Percentiles rank a stretch among this genome's conserved stretches.
Conservation (phyloP, 768 basidiomycete genomes). For the Termitomyces sp. region DNA sequence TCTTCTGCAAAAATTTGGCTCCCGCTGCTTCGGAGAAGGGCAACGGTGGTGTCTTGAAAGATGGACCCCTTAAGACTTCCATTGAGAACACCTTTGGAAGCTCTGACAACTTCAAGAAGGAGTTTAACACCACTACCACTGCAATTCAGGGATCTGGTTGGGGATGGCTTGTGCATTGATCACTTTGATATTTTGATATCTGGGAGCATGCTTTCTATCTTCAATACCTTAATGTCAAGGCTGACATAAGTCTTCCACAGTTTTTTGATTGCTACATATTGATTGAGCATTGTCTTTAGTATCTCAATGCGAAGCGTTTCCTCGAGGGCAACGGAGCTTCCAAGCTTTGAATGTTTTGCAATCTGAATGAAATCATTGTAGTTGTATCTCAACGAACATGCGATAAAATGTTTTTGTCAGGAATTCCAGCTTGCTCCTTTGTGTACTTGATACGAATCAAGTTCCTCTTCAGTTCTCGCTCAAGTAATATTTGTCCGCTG, state of each 20-base stretch:
- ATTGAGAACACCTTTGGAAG: too few species aligned
- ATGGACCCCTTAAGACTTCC: too few species aligned
- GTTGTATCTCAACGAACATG: not conserved
- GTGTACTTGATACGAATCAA: not conserved
- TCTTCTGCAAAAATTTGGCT: constrained; percentile 95
- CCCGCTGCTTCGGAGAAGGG: constrained; percentile 57
- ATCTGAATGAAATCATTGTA: too few species aligned
- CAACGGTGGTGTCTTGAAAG: constrained; percentile 54
- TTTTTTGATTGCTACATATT: not conserved
- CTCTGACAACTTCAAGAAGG: too few species aligned
- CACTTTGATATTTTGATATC: constrained; percentile 54
- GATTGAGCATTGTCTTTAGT: constrained; percentile 39
- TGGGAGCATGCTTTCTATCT: constrained; percentile 98
- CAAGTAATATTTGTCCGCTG: not conserved
- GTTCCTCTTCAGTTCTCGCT: too few species aligned
- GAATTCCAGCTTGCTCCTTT: not conserved
- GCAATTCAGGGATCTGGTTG: too few species aligned
- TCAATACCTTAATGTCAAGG: constrained; percentile 95
- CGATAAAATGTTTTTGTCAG: not conserved
- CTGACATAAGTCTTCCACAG: constrained; percentile 59
- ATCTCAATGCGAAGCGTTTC: constrained; percentile 64
- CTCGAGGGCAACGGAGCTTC: too few species aligned
- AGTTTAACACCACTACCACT: too few species aligned
- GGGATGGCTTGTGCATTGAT: constrained; percentile 80
- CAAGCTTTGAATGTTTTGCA: too few species aligned